Evolutionary conservation across 1,284 basidiomycete species (phyloP).

Genomic region (Ganoderma lingzhi): DNA sequence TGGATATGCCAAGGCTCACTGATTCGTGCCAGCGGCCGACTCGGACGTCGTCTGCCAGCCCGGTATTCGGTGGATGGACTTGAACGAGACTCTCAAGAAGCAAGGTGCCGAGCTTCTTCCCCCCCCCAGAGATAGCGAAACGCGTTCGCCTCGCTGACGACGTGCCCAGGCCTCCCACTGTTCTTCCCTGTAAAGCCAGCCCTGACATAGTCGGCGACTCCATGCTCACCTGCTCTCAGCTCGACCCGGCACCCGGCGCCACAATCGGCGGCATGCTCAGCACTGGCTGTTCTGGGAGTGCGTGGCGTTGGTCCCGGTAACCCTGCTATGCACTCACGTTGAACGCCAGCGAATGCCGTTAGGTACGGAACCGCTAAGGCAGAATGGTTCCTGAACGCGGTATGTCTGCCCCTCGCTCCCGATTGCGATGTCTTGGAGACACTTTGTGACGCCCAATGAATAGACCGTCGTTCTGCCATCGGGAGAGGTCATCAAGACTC

Average conservation of each 20-base stretch:
- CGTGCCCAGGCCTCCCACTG: conserved; percentile 60
- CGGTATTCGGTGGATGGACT: conserved; percentile 87
- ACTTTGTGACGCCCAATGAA: neutral
- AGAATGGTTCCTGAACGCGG: conserved; percentile 75
- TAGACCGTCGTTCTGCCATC: conserved; percentile 90
- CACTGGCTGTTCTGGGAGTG: conserved; percentile 84
- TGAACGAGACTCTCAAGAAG: conserved; percentile 79
- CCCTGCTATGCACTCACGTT: neutral
- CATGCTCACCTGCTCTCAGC: conserved; percentile 48
- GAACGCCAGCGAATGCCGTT: conserved; percentile 62
- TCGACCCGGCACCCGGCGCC: conserved; percentile 82
- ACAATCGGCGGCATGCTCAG: conserved; percentile 94
- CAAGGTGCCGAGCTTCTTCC: conserved; percentile 45
- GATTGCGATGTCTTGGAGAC: neutral
- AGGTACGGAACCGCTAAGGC: conserved; percentile 64
- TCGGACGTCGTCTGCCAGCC: conserved; percentile 86
- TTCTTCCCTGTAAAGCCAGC: conserved; percentile 85
- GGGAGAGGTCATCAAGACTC: conserved; percentile 94
- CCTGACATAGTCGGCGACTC: neutral
- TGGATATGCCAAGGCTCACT: neutral
- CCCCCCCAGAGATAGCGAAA: no score
- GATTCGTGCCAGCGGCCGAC: conserved; percentile 69
- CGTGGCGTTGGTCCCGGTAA: conserved; percentile 35
- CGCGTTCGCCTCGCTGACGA: neutral
- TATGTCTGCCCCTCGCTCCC: conserved; percentile 41